Conservation (phyloP, 2,329 filamentous ascomycete genomes). For the Aspergillus oerlinghausenensis region DNA sequence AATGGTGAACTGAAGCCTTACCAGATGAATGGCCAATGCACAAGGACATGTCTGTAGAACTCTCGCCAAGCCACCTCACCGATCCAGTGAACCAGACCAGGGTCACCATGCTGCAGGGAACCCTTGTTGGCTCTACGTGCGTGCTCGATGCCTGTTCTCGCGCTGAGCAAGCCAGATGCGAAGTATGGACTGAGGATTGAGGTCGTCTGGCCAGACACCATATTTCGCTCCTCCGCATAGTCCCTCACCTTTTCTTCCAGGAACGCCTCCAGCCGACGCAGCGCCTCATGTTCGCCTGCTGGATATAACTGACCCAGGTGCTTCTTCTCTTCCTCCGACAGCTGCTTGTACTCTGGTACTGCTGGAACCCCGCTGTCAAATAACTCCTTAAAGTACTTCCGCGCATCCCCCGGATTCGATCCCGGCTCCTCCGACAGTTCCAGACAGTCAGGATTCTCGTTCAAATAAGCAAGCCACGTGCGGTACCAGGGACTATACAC, state of each 20-base stretch:
- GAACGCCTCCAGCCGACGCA: constrained; percentile 61
- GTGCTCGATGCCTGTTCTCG: constrained; percentile 60
- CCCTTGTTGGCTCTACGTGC: constrained; percentile 60
- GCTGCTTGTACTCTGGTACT: constrained; percentile 58
- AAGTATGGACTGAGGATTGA: constrained; percentile 69
- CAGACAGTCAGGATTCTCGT: constrained; percentile 64
- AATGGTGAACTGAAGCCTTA: constrained; percentile 9
- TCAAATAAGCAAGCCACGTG: constrained; percentile 68
- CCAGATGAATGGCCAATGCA: constrained; percentile 71
- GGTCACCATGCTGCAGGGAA: constrained; percentile 60
- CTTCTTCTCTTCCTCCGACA: constrained; percentile 56
- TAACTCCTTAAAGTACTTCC: constrained; percentile 48
- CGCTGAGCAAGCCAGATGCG: constrained; percentile 62
- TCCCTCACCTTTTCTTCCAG: constrained; percentile 57
- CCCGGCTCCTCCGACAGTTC: constrained; percentile 56
- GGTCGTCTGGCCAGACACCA: constrained; percentile 59
- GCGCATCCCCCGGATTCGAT: constrained; percentile 50
- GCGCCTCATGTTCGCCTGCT: constrained; percentile 69
- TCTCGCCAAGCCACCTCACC: constrained; percentile 81
- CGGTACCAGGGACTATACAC: constrained; percentile 82
- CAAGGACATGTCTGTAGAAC: constrained; percentile 82
- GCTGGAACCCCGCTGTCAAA: constrained; percentile 60
- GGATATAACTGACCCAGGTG: constrained; percentile 63
- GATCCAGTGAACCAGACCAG: constrained; percentile 70
- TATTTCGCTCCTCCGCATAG: constrained; percentile 64